Conservation (phyloP, 495 filamentous ascomycete species). For the Bryoglossum gracile region DNA sequence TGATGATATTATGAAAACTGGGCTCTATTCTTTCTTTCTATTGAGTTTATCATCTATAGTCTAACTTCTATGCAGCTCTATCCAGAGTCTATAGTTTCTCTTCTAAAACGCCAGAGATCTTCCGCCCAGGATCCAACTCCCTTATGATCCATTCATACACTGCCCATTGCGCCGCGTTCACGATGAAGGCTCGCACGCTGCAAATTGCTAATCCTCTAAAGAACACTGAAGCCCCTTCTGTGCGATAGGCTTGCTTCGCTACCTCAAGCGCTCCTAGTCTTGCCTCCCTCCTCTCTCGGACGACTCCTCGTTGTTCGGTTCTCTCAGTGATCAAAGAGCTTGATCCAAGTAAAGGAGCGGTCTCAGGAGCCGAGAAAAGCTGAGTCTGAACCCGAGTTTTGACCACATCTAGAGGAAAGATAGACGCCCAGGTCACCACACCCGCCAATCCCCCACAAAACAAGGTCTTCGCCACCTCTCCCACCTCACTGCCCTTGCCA, state of each 20-base stretch:
- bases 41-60: conserved; percentile 1
- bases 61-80: background rate
- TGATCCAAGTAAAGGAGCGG: conserved; percentile 28
- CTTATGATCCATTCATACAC: conserved; percentile 80
- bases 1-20: no score
- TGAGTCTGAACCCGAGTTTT: conserved; percentile 83
- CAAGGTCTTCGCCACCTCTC: conserved; percentile 56
- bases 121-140: conserved; percentile 30
- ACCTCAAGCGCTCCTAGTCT: conserved; percentile 52
- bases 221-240: conserved; percentile 60
- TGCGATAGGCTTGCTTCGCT: conserved; percentile 53
- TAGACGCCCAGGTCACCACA: conserved; percentile 73
- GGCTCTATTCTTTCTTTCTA: background rate
- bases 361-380: conserved; percentile 7
- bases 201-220: conserved; percentile 74
- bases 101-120: background rate
- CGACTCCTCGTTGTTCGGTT: no score
- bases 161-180: conserved; percentile 77
- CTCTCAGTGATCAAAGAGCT: conserved; percentile 23
- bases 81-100: conserved; percentile 8
- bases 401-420: conserved; percentile 83
- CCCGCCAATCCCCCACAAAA: conserved; percentile 82
- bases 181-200: conserved; percentile 75
- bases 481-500: conserved; percentile 27
- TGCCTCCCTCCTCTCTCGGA: conserved; percentile 9